Conservation (phyloP, 2,329 filamentous ascomycete species). For the Alternaria triticina region DNA sequence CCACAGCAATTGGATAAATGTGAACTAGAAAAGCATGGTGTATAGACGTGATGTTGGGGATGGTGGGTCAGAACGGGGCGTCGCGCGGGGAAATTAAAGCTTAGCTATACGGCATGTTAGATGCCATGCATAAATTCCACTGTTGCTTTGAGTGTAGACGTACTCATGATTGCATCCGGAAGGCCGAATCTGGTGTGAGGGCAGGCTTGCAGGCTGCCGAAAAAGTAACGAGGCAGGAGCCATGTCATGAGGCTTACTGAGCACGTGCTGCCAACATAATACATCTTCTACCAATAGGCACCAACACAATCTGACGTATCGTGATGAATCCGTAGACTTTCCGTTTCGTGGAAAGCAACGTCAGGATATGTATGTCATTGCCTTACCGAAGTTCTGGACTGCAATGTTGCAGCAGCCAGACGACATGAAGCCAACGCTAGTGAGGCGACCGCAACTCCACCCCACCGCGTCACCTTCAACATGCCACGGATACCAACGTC, state of each 20-base stretch:
- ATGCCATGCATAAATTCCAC: background rate
- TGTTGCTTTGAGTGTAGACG: background rate
- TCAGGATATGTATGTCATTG: background rate
- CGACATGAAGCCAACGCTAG: constrained; percentile 2
- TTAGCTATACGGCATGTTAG: constrained; percentile 2
- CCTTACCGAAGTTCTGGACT: background rate
- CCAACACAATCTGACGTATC: background rate
- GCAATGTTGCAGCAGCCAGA: background rate
- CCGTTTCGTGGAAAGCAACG: background rate
- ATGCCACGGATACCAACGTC: constrained; percentile 67
- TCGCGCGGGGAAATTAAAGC: constrained; percentile 11
- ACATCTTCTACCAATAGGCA: background rate
- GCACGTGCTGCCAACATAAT: background rate
- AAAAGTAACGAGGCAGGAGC: background rate
- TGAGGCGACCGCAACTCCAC: background rate
- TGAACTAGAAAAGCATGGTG: background rate
- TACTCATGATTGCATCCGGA: accelerated
- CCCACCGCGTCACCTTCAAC: constrained; percentile 2
- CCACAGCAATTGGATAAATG: background rate
- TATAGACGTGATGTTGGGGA: background rate
- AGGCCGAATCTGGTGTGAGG: background rate
- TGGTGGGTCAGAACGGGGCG: constrained; percentile 6
- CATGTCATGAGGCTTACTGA: background rate
- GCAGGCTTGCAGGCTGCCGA: background rate
- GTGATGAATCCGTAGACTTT: no score